phyloP scores from a whole-genome alignment of 179 eudicot genomes.

The Silene noctiflora region DNA sequence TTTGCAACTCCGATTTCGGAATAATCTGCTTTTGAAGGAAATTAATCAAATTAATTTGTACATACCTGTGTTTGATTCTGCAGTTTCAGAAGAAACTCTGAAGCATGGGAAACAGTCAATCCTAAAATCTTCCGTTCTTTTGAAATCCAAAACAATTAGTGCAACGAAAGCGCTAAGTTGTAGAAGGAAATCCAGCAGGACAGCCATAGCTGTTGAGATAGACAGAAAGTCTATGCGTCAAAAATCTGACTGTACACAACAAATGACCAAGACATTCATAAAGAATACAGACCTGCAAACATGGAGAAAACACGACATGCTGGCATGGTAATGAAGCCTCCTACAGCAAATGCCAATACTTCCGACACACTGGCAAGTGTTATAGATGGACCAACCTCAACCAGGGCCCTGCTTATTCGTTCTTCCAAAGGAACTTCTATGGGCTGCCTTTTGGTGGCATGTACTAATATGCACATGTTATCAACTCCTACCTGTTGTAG shows the following conservation, averaged over 20 bases:
- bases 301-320: conserved; percentile 97
- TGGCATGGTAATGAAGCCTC: conserved; percentile 92
- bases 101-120: conserved; percentile 93
- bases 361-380: conserved; percentile 94
- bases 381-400: conserved; percentile 96
- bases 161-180: conserved; percentile 97
- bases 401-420: conserved; percentile 87
- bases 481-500: conserved; percentile 87
- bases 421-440: conserved; percentile 78
- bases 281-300: conserved; percentile 80
- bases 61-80: conserved; percentile 31
- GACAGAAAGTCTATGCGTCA: conserved; percentile 12
- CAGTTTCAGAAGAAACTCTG: conserved; percentile 26
- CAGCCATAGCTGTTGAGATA: conserved; percentile 74
- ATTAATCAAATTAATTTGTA: conserved; percentile 9
- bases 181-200: conserved; percentile 86
- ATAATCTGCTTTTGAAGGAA: not conserved
- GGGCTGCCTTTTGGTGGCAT: conserved; percentile 87
- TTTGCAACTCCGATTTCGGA: not conserved
- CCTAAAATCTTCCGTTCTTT: conserved; percentile 84
- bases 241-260: conserved; percentile 6
- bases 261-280: conserved; percentile 9
- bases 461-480: conserved; percentile 96
- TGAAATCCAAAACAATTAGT: conserved; percentile 77
- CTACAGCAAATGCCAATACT: conserved; percentile 96